Base-by-base conservation (phyloP, 169 alveolate species). In the Babesia gibsoni region DNA sequence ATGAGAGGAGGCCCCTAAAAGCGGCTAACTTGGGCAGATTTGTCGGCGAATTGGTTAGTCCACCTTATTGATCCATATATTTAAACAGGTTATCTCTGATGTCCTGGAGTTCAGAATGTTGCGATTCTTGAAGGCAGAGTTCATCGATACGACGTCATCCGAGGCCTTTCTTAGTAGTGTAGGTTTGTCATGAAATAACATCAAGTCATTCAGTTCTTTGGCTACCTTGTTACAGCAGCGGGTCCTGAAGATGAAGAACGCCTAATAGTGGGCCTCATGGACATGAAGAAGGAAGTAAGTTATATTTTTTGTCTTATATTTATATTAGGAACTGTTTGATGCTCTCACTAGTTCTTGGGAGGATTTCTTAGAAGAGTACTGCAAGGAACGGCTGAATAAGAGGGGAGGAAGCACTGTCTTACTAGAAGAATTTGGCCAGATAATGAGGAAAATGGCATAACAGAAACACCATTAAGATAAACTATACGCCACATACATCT, bases 351-450 rank as follows among this genome's bases (percentile, higher is more conserved):
- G 50, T 8, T 52, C 36, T 23, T 69, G 81, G 81, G 7, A 18
- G 1, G 61, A 69, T 16, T 54, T 56, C 48, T 33, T 69, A 12
- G 49, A 54, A 25, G 48, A 50, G 18, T 49, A 52, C 70, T 69
- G 81, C 39, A 25, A 23, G 32, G 37, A 25, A 18, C n/a, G 14
- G 59, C 53, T 54, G n/a, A 23, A 37, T 45, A 37, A 32, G 16
- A 9, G 27, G 2, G 37, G 12, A 20, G 14, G 52, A 0, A 25
- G 70, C 18, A 42, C 32, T 7, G 67, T 69, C 7, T 7, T 69
- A 7, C 22, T 69, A 43, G 67, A 69, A 52, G 66, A 69, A 3
- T 69, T 56, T 54, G 41, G 67, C 23, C 70, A 70, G 3, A 61
- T 69, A n/a, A 56, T 69, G 29, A 27, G 33, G 9, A 23, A 18